These are phyloP conservation scores for Aegilops bicornis DNA, from an alignment of 176 grass and related monocot species.

Conservation along the genomic window DNA sequence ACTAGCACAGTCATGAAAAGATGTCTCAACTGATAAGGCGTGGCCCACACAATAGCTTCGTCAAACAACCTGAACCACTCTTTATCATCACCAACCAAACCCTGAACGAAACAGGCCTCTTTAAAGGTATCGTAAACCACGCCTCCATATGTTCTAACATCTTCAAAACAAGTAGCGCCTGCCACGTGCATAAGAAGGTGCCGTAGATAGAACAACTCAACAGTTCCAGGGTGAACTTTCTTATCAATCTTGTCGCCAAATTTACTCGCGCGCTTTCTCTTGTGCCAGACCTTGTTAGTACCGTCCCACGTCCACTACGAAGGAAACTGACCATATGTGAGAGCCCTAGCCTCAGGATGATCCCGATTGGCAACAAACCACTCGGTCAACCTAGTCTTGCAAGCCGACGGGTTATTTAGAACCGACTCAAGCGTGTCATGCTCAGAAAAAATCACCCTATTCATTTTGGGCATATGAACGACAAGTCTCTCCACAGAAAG, in stretches of 20 bases:
- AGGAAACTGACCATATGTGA: not conserved
- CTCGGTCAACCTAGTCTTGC: not conserved
- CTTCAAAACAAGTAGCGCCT: too few relatives aligned
- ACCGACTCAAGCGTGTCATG: too few relatives aligned
- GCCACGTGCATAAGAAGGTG: not conserved
- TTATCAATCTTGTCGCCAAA: not conserved
- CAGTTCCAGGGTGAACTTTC: not conserved
- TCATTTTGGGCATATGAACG: not conserved
- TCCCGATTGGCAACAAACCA: not conserved
- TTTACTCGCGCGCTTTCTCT: not conserved
- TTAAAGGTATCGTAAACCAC: not conserved
- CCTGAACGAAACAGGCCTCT: not conserved
- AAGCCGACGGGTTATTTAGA: fast-evolving
- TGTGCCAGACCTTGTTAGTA: fast-evolving
- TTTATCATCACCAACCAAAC: not conserved
- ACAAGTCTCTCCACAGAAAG: not conserved
- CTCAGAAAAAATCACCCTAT: not conserved
- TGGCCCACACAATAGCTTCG: not conserved
- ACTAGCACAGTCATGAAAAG: not conserved
- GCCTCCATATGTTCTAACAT: too few relatives aligned
- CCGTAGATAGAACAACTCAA: not conserved
- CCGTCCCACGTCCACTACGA: not conserved
- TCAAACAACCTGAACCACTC: not conserved
- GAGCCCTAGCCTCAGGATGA: too few relatives aligned
- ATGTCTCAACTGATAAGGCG: not conserved